Base-by-base conservation (phyloP, 1,284 basidiomycete species). In the Tilletia indica region DNA sequence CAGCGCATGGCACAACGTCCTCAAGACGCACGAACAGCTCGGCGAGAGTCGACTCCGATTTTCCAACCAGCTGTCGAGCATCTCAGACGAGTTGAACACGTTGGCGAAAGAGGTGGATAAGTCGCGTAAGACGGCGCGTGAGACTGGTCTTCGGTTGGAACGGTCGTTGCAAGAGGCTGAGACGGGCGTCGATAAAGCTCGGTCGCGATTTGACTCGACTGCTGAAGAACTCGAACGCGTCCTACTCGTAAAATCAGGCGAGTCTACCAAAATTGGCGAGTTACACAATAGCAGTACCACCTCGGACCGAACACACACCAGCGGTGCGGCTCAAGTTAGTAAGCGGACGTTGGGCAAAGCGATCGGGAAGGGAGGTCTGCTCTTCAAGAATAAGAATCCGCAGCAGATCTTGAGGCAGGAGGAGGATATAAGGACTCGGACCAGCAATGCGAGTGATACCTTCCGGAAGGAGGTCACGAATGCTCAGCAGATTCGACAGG, bases 181-280 rank as follows among this genome's bases (percentile, higher is more conserved):
- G 84, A 83, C 87, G 5, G 85, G 89, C 58, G 94, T 93, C 72
- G 97, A 98, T 73, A 98, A 97, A 86, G 85, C 85, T 11, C 71
- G 82, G 72, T 85, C 87, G 68, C 89, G 94, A 0, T 90, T 98
- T 73, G 96, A 99, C 77, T 84, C 91, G 2, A 92, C 93, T 0
- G 94, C 93, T 0, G 97, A 99, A 85, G 97, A 99, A 82, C 87
- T 99, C 38, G 97, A 97, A 84, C 90, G 95, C 16, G 87, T 98
- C n/a, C 86, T 99, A 2, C 87, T 98, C 6, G 90, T 94, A 83
- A 98, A 99, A 85, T 93, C 96, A 83, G 95, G 97, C 31, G 96
- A 98, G 70, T 71, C 74, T 38, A 68, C 77, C 21, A 82, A 82
- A 68, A 75, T 77, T 2, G 78, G 78, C 19, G 82, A 83, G 70